Base-by-base conservation (phyloP, 805 yeast species). In the Metschnikowia koreensis region DNA sequence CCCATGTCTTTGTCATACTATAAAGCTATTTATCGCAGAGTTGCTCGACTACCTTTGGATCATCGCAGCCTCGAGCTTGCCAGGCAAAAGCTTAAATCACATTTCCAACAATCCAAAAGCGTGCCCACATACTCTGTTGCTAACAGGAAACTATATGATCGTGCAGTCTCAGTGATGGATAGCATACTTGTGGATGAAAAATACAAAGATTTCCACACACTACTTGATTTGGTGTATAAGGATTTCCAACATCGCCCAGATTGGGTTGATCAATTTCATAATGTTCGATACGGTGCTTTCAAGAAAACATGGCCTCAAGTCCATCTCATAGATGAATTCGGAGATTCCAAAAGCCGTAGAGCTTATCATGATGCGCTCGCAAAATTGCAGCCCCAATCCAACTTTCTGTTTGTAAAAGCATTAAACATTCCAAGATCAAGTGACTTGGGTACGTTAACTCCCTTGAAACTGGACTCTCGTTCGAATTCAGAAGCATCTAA, bases 271-370 rank as follows among this genome's bases (percentile, higher is more conserved):
- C 56, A 57, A 8, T 66, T 72, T 53, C 42, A 48, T 4, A 51
- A 56, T 10, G 48, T 57, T 34, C 59, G 60, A 26, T 65, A 67
- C 46, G 42, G 56, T 26, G 48, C 61, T 7, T 53, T 72, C 38
- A 62, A 65, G 39, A 13, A 48, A 1, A 38, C 51, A 3, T 73
- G 73, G 73, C 78, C 78, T 6, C 68, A 61, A 44, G 66, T 63
- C 6, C 76, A 74, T 51, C 48, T 70, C 26, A 58, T 70, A 5
- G 51, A 64, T 13, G 73, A 68, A 41, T 59, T 63, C 43, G 63
- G 62, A 31, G 44, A 51, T 16, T 45, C 46, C 2, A 47, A 52
- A 15, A 48, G 51, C 28, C 34, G 53, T 13, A 31, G 41, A 7
- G 29, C 28, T n/a, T 70, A 68, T 52, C 53, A 63, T 17, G 26